Conservation (phyloP, 441 rosid genomes). For the Corymbia citriodora region DNA sequence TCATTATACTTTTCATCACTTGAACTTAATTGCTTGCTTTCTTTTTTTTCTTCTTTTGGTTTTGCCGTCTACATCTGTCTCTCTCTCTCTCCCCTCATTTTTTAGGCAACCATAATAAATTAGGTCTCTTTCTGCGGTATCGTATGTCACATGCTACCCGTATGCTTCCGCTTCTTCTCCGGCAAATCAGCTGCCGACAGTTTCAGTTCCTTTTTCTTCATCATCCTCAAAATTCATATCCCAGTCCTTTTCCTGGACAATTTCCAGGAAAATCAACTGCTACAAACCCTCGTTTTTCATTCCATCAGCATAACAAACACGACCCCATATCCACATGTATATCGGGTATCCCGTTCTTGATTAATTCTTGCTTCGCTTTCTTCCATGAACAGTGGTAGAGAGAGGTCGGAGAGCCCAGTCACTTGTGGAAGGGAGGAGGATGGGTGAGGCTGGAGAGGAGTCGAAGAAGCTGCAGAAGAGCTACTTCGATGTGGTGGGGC, state of each 20-base stretch:
- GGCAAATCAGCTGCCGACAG: not conserved
- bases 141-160: not conserved
- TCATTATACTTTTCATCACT: not conserved
- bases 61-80: not conserved
- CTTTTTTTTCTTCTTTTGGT: not conserved
- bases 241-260: not conserved
- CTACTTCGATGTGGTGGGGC: conserved; percentile 82
- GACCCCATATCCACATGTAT: not conserved
- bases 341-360: not conserved
- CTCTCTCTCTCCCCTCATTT: not conserved
- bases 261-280: not conserved
- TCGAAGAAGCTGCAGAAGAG: conserved; percentile 50
- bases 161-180: not conserved
- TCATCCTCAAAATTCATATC: not conserved
- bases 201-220: not conserved
- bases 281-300: not conserved
- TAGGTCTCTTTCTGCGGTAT: not conserved
- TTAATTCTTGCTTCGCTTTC: not conserved
- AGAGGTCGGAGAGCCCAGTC: not conserved
- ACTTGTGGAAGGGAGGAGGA: not conserved
- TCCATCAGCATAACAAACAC: not conserved
- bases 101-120: not conserved
- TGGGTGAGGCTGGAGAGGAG: not conserved
- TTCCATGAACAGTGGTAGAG: not conserved
- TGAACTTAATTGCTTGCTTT: not conserved